Evolutionary conservation across 2,329 filamentous ascomycete species (phyloP).

Genomic region (Xylaria multiplex): DNA sequence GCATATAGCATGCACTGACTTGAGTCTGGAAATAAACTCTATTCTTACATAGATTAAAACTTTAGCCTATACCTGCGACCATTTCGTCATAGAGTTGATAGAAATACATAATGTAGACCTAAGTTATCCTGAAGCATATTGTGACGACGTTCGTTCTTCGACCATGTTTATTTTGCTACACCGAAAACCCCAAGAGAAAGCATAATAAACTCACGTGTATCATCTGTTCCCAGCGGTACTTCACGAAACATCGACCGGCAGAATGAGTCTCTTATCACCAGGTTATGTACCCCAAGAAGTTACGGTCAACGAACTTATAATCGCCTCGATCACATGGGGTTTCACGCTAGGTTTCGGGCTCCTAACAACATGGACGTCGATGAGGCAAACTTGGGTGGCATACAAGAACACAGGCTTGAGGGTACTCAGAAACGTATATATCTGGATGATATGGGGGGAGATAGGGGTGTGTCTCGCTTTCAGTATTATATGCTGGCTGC

Average conservation of each 20-base stretch:
- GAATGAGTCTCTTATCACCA: slow-evolving; percentile 25
- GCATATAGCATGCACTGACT: background rate
- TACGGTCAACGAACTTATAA: slow-evolving; percentile 41
- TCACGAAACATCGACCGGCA: background rate
- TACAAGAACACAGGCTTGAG: slow-evolving; percentile 49
- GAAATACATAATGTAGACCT: background rate
- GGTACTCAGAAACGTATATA: slow-evolving; percentile 53
- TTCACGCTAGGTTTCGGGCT: slow-evolving; percentile 56
- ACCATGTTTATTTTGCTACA: background rate
- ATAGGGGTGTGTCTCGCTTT: slow-evolving; percentile 56
- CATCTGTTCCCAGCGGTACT: slow-evolving; percentile 2
- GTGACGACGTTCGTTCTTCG: background rate
- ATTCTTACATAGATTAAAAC: background rate
- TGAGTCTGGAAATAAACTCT: no score
- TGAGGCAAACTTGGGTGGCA: slow-evolving; percentile 50
- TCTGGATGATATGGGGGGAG: slow-evolving; percentile 61
- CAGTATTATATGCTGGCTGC: slow-evolving; percentile 50
- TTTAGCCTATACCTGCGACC: background rate
- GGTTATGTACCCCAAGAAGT: slow-evolving; percentile 38
- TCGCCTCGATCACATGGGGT: slow-evolving; percentile 51
- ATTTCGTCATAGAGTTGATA: background rate
- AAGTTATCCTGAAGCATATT: background rate
- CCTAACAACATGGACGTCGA: slow-evolving; percentile 52
- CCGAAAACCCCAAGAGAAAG: background rate
- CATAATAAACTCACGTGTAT: background rate